Conservation (phyloP, 805 yeast species). For the Starmerella davenportii region DNA sequence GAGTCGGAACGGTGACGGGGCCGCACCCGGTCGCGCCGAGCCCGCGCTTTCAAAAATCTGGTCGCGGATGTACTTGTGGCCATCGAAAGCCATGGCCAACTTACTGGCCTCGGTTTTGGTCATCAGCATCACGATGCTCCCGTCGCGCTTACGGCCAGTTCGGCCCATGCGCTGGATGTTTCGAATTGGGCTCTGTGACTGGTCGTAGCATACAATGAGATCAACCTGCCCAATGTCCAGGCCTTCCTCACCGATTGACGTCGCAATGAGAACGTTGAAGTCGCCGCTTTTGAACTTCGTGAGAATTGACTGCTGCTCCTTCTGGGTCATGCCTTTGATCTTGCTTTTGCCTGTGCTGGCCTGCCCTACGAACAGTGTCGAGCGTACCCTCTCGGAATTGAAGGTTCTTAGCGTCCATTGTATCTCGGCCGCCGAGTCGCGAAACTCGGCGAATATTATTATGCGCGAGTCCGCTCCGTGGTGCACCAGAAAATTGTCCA, state of each 20-base stretch:
- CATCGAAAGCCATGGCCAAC: conserved; percentile 68
- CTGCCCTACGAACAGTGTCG: conserved; percentile 90
- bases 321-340: conserved; percentile 74
- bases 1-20: conserved; percentile 25
- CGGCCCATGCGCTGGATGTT: conserved; percentile 94
- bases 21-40: conserved; percentile 1
- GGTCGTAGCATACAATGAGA: conserved; percentile 77
- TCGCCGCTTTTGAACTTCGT: conserved; percentile 53
- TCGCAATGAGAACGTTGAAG: conserved; percentile 73
- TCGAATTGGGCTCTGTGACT: conserved; percentile 83
- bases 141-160: conserved; percentile 90
- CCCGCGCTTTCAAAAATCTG: conserved; percentile 28
- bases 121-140: conserved; percentile 56
- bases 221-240: conserved; percentile 97
- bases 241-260: conserved; percentile 97
- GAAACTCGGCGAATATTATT: conserved; percentile 70
- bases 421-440: conserved; percentile 83
- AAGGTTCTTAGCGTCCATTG: conserved; percentile 35
- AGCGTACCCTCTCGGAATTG: conserved; percentile 27
- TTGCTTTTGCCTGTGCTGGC: conserved; percentile 26
- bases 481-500: conserved; percentile 35
- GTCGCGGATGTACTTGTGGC: conserved; percentile 60
- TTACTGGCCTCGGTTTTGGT: conserved; percentile 62
- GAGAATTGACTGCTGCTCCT: conserved; percentile 63
- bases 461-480: conserved; percentile 36